phyloP scores from a whole-genome alignment of 106 monocot species.

The Ottelia alismoides region DNA sequence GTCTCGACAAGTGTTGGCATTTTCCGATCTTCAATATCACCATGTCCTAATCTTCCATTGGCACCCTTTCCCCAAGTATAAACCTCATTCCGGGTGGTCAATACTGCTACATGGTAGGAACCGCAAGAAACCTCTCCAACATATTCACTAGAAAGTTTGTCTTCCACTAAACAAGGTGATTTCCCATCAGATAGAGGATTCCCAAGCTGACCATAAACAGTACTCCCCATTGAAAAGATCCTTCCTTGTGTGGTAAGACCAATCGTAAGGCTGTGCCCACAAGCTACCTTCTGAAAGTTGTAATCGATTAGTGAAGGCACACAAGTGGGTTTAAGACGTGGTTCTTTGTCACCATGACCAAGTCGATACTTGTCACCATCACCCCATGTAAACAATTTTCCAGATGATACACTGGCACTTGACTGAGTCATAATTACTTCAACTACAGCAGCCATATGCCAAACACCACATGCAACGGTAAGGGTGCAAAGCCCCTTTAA shows the following conservation, averaged over 20 bases:
- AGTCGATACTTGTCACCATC: constrained; percentile 20
- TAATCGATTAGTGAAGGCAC: constrained; percentile 16
- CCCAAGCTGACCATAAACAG: constrained; percentile 17
- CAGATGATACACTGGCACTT: constrained; percentile 5
- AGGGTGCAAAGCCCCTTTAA: constrained; percentile 13
- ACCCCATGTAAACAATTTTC: constrained; percentile 20
- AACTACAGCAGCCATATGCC: constrained; percentile 17
- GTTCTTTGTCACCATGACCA: constrained; percentile 14
- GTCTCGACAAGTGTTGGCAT: constrained; percentile 13
- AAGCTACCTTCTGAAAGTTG: constrained; percentile 17
- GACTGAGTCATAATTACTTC: constrained; percentile 11
- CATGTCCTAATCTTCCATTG: constrained; percentile 17
- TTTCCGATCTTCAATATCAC: constrained; percentile 19
- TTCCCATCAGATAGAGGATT: constrained; percentile 16
- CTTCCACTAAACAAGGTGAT: constrained; percentile 12
- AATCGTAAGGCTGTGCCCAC: constrained; percentile 20
- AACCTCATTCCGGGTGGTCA: constrained; percentile 16
- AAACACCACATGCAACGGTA: constrained; percentile 19
- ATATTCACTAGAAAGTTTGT: constrained; percentile 10
- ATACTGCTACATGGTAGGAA: constrained; percentile 16
- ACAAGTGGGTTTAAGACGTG: constrained; percentile 19
- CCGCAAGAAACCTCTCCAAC: constrained; percentile 11
- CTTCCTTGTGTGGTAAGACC: constrained; percentile 9
- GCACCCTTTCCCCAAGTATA: constrained; percentile 22
- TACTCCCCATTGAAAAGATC: constrained; percentile 11